Conservation (phyloP, 1,284 basidiomycete genomes). For the Schizophyllum commune region DNA sequence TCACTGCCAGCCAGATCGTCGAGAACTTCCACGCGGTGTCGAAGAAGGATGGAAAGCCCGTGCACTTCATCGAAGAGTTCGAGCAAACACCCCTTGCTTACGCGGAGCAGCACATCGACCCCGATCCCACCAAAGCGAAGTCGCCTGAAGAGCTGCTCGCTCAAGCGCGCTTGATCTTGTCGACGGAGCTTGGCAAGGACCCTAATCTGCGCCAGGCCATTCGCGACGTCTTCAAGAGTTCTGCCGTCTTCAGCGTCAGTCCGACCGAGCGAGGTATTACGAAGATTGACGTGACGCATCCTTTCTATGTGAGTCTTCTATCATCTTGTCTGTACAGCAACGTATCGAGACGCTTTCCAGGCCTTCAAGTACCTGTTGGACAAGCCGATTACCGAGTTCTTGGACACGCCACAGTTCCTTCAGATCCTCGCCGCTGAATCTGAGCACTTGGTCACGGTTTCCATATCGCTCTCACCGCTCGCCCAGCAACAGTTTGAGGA, state of each 20-base stretch:
- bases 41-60: slow-evolving; percentile 20
- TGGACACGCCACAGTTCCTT: slow-evolving; percentile 75
- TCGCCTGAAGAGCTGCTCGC: slow-evolving; percentile 58
- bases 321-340: neutral
- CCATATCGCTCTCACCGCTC: slow-evolving; percentile 62
- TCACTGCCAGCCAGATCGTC: slow-evolving; percentile 73
- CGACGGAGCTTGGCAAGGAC: slow-evolving; percentile 90
- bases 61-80: slow-evolving; percentile 72
- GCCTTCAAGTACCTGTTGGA: slow-evolving; percentile 92
- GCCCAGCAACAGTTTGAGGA: slow-evolving; percentile 62
- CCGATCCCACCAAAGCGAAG: slow-evolving; percentile 49
- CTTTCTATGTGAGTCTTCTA: slow-evolving; percentile 73
- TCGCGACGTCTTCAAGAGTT: slow-evolving; percentile 69
- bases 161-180: slow-evolving; percentile 79
- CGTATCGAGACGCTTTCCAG: slow-evolving; percentile 32
- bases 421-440: slow-evolving; percentile 89
- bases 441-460: slow-evolving; percentile 78
- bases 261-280: slow-evolving; percentile 89
- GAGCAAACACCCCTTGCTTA: slow-evolving; percentile 65
- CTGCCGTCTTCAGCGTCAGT: slow-evolving; percentile 75
- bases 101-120: slow-evolving; percentile 73
- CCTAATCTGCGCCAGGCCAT: slow-evolving; percentile 81
- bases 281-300: slow-evolving; percentile 88
- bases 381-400: slow-evolving; percentile 75
- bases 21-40: slow-evolving; percentile 60